Evolutionary conservation across 176 grass and related monocot genomes (phyloP).

Genomic region (Rhynchospora breviuscula): DNA sequence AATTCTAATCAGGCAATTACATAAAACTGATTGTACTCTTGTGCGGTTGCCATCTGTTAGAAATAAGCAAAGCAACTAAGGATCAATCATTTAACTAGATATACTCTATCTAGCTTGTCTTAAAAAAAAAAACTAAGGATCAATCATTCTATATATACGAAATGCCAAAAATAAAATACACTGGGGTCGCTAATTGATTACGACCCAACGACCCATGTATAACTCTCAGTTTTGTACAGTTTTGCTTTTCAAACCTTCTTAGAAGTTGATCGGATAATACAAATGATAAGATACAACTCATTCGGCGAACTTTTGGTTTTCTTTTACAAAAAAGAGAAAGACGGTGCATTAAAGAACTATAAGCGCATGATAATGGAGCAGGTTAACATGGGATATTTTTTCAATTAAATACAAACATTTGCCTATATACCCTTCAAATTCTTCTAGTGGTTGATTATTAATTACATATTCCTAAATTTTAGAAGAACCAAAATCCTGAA

Average conservation of each 20-base stretch:
- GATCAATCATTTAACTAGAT: background rate
- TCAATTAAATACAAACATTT: background rate
- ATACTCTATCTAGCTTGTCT: too few species aligned
- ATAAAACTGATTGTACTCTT: too few species aligned
- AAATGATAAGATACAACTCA: conserved; percentile 13
- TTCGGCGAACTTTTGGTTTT: background rate
- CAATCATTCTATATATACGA: background rate
- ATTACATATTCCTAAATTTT: background rate
- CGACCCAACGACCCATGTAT: background rate
- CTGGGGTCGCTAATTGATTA: background rate
- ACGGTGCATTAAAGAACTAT: background rate
- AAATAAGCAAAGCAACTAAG: background rate
- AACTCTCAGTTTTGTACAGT: background rate
- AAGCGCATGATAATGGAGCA: conserved; percentile 4
- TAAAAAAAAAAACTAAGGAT: too few species aligned
- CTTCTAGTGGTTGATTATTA: background rate
- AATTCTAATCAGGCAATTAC: too few species aligned
- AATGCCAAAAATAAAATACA: background rate
- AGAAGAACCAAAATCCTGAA: too few species aligned
- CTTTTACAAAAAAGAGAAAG: background rate
- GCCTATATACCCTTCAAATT: background rate
- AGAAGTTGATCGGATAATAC: background rate
- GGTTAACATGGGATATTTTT: background rate
- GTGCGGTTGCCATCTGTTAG: background rate
- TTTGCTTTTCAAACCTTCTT: background rate